Evolutionary conservation across 1,139 yeast genomes (phyloP).

Genomic region (Nakaseomyces glabratus): DNA sequence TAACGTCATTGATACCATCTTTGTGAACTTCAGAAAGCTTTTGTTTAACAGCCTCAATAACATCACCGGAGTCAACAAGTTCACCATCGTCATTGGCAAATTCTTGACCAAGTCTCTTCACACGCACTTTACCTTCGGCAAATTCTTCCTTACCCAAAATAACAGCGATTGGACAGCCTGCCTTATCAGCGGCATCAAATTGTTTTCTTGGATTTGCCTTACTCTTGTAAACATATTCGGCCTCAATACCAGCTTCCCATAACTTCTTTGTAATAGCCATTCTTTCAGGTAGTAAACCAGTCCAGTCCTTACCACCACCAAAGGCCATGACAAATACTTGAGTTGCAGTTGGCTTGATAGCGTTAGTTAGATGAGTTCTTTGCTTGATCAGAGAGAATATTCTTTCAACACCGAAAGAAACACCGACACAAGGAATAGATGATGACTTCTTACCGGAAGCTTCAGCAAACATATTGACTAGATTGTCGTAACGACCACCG

Average conservation of each 20-base stretch:
- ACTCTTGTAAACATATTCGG: constrained; percentile 83
- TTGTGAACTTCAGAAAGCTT: constrained; percentile 39
- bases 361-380: constrained; percentile 48
- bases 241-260: constrained; percentile 83
- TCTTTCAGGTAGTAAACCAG: constrained; percentile 83
- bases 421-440: constrained; percentile 93
- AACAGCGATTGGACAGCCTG: constrained; percentile 85
- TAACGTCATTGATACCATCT: constrained; percentile 44
- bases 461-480: constrained; percentile 91
- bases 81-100: constrained; percentile 85
- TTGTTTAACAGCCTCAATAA: constrained; percentile 46
- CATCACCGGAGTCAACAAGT: constrained; percentile 50
- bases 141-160: constrained; percentile 93
- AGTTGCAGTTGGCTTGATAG: constrained; percentile 72
- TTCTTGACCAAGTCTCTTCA: constrained; percentile 82
- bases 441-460: constrained; percentile 65
- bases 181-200: constrained; percentile 93
- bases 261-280: constrained; percentile 72
- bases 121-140: constrained; percentile 64
- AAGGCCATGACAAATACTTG: constrained; percentile 95
- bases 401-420: constrained; percentile 94
- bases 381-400: constrained; percentile 81
- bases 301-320: constrained; percentile 97
- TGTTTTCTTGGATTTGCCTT: constrained; percentile 94
- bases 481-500: constrained; percentile 94